Evolutionary conservation across 495 filamentous ascomycete genomes (phyloP), one percentile per base, ranked within the genome.

Genomic region (Annulohypoxylon nitens): DNA sequence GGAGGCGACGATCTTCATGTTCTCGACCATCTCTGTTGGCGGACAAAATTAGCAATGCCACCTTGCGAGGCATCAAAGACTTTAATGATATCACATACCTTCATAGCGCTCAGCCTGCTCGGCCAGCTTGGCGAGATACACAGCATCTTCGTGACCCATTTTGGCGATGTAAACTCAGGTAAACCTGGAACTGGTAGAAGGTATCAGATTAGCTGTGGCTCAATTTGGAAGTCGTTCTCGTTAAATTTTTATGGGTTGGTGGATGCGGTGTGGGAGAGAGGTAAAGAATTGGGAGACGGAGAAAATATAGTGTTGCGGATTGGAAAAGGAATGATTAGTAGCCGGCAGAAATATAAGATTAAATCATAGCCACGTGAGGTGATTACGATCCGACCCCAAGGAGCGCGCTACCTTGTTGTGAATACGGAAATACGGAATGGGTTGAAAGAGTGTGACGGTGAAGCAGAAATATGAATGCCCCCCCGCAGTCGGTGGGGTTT

Each of bases 31-130:
- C 84, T 99, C 96, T 99, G 85, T 62, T 53, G 62, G 48, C 51
- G 57, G 20, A 23, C 36, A 67, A 23, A 34, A 64, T 64, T 50
- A 78, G 81, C 71, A 78, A 77, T 54, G 50, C 47, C 48, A 64
- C 45, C 20, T 59, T 67, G 47, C 54, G 61, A 26, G 37, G 43
- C 18, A 39, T 43, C 25, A 8, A 25, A 51, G 23, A 67, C 39
- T 20, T 18, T 12, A 16, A 36, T 25, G 36, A 58, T 70, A 54
- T 53, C 74, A 90, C 93, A 79, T 86, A 98, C 96, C 96, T 87
- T 99, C 96, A 86, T 99, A 99, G 83, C 96, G 97, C 90, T 99
- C 96, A 83, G 96, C 96, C 90, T 99, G 96, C 92, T 99, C 96
- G 81, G 97, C 97, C 81, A 99, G 92, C 93, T 98, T 98, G 86